These are phyloP conservation scores for Taphrina wiesneri DNA, from an alignment of 1,139 yeast species.

Conservation along the genomic window DNA sequence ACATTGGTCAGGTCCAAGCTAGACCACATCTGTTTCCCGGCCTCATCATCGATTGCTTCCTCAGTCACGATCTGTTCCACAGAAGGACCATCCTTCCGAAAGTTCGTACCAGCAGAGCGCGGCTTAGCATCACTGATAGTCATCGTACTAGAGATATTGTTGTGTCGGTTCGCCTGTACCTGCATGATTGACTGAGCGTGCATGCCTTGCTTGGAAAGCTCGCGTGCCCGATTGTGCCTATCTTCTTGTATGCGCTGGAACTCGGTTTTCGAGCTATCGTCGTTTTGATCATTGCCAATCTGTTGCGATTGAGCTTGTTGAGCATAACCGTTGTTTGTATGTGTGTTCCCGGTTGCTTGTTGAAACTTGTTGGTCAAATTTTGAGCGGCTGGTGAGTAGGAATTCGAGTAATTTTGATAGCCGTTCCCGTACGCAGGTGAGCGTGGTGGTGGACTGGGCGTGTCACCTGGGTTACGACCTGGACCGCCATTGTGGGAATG, in stretches of 20 bases:
- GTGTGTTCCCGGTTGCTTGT: conserved; percentile 12
- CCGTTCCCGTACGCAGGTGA: conserved; percentile 29
- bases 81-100: conserved; percentile 30
- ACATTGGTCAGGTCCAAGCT: conserved; percentile 91
- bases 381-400: conserved; percentile 29
- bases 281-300: neutral
- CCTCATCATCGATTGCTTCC: conserved; percentile 32
- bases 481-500: conserved; percentile 25
- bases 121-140: neutral
- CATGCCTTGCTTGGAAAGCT: conserved; percentile 25
- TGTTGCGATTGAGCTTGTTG: conserved; percentile 16
- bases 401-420: conserved; percentile 20
- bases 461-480: conserved; percentile 8
- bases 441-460: conserved; percentile 32
- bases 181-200: conserved; percentile 17
- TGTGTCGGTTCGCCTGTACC: conserved; percentile 16
- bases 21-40: conserved; percentile 59
- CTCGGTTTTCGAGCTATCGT: conserved; percentile 14
- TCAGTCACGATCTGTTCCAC: conserved; percentile 30
- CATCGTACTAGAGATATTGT: conserved; percentile 4
- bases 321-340: conserved; percentile 6
- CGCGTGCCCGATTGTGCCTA: conserved; percentile 19
- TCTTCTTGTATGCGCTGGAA: conserved; percentile 24
- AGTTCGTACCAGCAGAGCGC: conserved; percentile 11
- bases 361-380: conserved; percentile 29